phyloP scores from a whole-genome alignment of 306 rosid genomes.

The Glycine latifolia region DNA sequence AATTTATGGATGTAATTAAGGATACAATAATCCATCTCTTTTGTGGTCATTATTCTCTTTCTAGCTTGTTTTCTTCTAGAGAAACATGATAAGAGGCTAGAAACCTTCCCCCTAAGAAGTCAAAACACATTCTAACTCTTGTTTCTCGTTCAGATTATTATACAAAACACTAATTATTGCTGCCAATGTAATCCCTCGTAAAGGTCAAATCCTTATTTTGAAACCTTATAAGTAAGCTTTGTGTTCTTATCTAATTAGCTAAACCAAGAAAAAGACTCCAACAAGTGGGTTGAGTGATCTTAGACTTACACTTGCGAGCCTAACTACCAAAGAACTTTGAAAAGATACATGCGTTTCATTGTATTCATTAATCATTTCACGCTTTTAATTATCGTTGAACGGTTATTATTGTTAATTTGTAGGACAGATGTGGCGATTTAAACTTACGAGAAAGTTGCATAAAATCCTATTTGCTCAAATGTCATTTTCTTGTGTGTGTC shows the following conservation, averaged over 20 bases:
- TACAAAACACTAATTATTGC: neutral
- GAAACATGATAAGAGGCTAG: too few relatives aligned
- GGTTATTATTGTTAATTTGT: neutral
- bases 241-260: neutral
- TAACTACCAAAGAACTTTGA: slow-evolving; percentile 4
- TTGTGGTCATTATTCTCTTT: neutral
- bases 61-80: neutral
- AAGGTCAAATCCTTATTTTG: neutral
- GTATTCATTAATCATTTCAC: neutral
- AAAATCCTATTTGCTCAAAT: neutral
- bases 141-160: slow-evolving; percentile 8
- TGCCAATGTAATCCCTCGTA: neutral
- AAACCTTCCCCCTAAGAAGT: neutral
- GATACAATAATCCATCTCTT: neutral
- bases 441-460: neutral
- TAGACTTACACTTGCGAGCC: neutral
- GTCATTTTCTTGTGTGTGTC: neutral
- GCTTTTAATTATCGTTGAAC: neutral
- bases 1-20: neutral
- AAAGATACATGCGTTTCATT: neutral
- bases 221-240: neutral
- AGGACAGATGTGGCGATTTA: neutral
- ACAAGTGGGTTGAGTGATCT: neutral
- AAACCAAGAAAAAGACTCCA: neutral
- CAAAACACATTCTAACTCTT: neutral